phyloP scores from a whole-genome alignment of 208 protist genomes.

The Acanthamoeba triangularis region DNA sequence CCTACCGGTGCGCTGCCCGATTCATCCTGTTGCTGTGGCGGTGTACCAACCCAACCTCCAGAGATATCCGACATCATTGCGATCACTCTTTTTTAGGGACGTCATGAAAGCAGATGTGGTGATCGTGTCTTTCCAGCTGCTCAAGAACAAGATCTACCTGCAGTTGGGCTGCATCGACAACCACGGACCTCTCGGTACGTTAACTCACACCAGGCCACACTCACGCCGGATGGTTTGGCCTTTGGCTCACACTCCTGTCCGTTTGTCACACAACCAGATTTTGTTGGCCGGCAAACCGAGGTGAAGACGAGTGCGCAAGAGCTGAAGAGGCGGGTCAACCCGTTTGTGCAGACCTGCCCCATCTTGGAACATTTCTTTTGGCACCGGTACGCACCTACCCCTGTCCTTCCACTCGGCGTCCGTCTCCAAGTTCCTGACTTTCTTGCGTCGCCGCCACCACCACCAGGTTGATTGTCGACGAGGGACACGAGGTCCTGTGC shows the following conservation, averaged over 20 bases:
- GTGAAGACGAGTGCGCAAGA: conserved; percentile 4
- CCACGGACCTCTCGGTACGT: neutral
- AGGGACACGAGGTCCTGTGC: conserved; percentile 73
- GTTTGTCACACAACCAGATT: neutral
- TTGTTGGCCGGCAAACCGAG: neutral
- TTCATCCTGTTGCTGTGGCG: too few species aligned
- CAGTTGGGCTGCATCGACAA: neutral
- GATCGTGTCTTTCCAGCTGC: conserved; percentile 53
- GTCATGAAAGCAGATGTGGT: conserved; percentile 78
- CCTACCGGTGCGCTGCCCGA: conserved; percentile 15
- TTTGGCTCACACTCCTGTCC: too few species aligned
- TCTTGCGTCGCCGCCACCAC: neutral
- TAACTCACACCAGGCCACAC: too few species aligned
- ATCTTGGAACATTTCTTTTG: conserved; percentile 58
- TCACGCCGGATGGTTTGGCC: too few species aligned
- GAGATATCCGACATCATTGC: too few species aligned
- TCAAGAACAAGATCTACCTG: conserved; percentile 51
- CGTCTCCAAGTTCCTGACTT: neutral
- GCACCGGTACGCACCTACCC: conserved; percentile 12
- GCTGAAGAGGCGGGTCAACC: conserved; percentile 40
- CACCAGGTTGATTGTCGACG: conserved; percentile 69
- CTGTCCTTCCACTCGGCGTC: too few species aligned
- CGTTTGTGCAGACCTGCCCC: conserved; percentile 26
- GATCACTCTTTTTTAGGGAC: neutral
- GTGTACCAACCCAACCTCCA: too few species aligned